Evolutionary conservation across 129 eudicot species (phyloP).

Genomic region (Rutidosis leptorrhynchoides): DNA sequence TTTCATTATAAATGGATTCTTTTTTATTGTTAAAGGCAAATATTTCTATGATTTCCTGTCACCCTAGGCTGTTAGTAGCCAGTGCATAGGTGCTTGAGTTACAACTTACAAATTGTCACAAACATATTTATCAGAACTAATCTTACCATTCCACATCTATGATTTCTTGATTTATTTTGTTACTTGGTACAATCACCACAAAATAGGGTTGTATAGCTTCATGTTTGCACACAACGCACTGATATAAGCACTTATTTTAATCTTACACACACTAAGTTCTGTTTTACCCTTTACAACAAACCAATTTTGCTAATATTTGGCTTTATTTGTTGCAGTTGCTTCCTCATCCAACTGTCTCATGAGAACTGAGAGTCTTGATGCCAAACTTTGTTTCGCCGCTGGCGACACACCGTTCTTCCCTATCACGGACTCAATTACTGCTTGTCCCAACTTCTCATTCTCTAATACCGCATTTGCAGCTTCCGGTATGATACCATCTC

Average conservation of each 20-base stretch:
- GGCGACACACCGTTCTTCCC: slow-evolving; percentile 93
- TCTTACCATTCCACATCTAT: background rate
- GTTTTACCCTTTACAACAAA: no score
- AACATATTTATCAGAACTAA: background rate
- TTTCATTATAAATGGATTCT: no score
- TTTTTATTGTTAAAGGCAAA: no score
- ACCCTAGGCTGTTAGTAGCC: no score
- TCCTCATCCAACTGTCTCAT: slow-evolving; percentile 31
- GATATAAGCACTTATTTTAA: no score
- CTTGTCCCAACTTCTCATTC: slow-evolving; percentile 53
- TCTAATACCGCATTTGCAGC: slow-evolving; percentile 45
- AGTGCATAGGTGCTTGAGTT: no score
- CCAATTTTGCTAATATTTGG: no score
- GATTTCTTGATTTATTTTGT: background rate
- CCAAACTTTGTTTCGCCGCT: slow-evolving; percentile 63
- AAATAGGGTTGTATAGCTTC: background rate
- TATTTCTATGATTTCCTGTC: no score
- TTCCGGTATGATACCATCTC: slow-evolving; percentile 59
- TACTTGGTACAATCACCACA: background rate
- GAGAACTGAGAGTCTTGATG: slow-evolving; percentile 54
- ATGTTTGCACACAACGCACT: background rate
- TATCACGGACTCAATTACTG: slow-evolving; percentile 71
- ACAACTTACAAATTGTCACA: background rate
- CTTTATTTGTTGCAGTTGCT: background rate
- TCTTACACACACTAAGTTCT: no score